Evolutionary conservation across 352 stramenopile species (phyloP).

Genomic region (Phytopythium chamaehyphon): DNA sequence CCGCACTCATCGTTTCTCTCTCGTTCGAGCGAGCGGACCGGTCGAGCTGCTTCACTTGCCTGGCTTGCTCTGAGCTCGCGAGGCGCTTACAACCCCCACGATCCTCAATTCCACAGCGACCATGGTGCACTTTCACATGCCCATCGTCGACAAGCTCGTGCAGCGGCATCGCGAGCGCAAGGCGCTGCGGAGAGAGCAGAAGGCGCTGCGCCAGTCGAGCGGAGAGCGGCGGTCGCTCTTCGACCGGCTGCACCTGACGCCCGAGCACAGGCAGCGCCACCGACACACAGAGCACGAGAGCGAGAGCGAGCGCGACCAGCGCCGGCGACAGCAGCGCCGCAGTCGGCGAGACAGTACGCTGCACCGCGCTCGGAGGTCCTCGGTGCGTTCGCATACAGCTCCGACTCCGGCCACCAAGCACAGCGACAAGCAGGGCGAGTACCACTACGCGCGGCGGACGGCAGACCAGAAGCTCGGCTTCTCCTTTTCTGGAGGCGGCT

Average conservation of each 20-base stretch:
- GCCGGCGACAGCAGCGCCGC: neutral
- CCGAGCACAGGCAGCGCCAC: neutral
- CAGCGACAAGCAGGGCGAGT: no score
- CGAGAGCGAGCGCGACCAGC: slow-evolving; percentile 6
- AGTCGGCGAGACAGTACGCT: no score
- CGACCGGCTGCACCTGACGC: slow-evolving; percentile 4
- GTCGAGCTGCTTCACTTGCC: no score
- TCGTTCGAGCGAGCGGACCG: no score
- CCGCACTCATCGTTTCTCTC: no score
- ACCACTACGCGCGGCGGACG: neutral
- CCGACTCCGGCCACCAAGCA: neutral
- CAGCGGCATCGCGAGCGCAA: slow-evolving; percentile 8
- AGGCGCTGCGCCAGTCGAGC: slow-evolving; percentile 7
- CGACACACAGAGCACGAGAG: neutral
- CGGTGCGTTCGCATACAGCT: neutral
- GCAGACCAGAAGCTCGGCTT: slow-evolving; percentile 17
- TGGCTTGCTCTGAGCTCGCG: no score
- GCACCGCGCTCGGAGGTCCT: neutral
- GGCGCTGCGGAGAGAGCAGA: slow-evolving; percentile 2
- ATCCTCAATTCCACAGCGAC: neutral
- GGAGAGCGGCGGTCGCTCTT: neutral
- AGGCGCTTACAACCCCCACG: neutral
- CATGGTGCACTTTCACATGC: slow-evolving; percentile 10
- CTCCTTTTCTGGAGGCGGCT: slow-evolving; percentile 48
- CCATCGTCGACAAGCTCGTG: slow-evolving; percentile 14